phyloP scores from a whole-genome alignment of 1,284 basidiomycete species.

The Ustilago sp. region DNA sequence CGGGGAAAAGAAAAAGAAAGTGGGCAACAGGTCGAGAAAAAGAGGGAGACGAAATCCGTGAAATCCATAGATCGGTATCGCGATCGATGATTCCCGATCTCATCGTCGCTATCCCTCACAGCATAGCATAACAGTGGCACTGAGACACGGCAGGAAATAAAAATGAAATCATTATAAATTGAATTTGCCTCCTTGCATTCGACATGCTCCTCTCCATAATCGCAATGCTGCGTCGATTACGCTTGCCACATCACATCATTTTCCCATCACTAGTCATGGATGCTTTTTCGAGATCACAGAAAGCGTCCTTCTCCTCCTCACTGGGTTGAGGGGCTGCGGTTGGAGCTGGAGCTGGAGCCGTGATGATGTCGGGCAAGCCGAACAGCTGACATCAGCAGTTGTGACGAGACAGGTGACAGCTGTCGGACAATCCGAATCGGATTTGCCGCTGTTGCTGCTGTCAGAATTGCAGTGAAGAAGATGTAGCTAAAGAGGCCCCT shows the following conservation, averaged over 20 bases:
- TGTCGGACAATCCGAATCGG: not conserved
- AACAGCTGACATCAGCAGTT: not conserved
- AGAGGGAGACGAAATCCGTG: not conserved
- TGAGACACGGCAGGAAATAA: not conserved
- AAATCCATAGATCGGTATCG: not conserved
- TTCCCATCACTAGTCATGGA: not conserved
- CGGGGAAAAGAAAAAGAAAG: not conserved
- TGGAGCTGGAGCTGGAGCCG: not conserved
- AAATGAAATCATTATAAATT: not conserved
- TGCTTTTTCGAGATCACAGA: not conserved
- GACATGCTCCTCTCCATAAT: not conserved
- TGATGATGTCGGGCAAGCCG: not conserved
- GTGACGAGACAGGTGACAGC: not conserved
- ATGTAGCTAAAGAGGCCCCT: conserved; percentile 5
- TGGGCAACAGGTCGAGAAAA: not conserved
- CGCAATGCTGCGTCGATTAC: not conserved
- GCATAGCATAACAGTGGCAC: not conserved
- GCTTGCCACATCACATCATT: not conserved
- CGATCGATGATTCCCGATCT: not conserved
- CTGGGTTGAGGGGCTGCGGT: too few relatives aligned
- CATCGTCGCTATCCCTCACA: not conserved
- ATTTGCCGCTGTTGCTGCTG: too few relatives aligned
- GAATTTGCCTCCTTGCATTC: not conserved
- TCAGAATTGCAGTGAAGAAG: not conserved
- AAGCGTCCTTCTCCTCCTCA: too few relatives aligned